These are phyloP conservation scores for Phytopythium delawarense DNA, from an alignment of 352 stramenopile genomes.

Conservation along the genomic window DNA sequence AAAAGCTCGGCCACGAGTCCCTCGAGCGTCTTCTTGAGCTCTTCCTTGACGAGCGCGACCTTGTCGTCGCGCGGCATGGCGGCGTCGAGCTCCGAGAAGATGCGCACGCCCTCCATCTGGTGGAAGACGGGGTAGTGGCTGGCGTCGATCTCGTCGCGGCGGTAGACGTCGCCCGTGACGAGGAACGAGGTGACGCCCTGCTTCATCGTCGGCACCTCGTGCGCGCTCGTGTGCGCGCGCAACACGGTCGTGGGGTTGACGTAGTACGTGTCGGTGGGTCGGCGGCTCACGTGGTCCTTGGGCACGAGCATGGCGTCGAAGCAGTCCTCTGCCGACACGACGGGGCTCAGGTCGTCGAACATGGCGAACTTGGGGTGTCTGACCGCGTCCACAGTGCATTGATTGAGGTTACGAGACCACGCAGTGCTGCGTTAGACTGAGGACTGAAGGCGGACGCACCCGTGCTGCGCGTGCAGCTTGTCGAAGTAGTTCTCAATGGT, in stretches of 20 bases:
- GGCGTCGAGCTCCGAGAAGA: conserved; percentile 84
- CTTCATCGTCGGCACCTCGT: conserved; percentile 92
- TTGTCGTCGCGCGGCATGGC: conserved; percentile 65
- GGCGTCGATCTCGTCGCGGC: conserved; percentile 98
- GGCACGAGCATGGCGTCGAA: conserved; percentile 92
- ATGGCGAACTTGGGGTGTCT: conserved; percentile 76
- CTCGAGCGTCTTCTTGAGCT: conserved; percentile 95
- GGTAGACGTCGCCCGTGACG: conserved; percentile 95
- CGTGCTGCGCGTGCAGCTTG: conserved; percentile 51
- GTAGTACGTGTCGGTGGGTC: conserved; percentile 90
- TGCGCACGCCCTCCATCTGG: conserved; percentile 97
- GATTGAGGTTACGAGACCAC: too few relatives aligned
- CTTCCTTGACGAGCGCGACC: conserved; percentile 79
- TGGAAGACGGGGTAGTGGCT: conserved; percentile 99
- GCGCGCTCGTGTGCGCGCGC: conserved; percentile 89
- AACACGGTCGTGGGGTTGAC: conserved; percentile 78
- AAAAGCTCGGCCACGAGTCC: conserved; percentile 93
- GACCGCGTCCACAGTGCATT: too few relatives aligned
- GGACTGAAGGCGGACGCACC: conserved; percentile 17
- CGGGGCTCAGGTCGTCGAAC: conserved; percentile 83
- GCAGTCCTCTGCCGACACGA: conserved; percentile 86
- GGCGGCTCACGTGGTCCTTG: conserved; percentile 86
- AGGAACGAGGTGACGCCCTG: conserved; percentile 90
- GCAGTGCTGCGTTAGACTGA: background rate
- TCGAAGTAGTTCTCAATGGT: conserved; percentile 91